Percentiles rank a stretch among this genome's conserved stretches.
These are phyloP conservation scores for Massariosphaeria phaeospora DNA, from an alignment of 495 filamentous ascomycete genomes.

Conservation along the genomic window DNA sequence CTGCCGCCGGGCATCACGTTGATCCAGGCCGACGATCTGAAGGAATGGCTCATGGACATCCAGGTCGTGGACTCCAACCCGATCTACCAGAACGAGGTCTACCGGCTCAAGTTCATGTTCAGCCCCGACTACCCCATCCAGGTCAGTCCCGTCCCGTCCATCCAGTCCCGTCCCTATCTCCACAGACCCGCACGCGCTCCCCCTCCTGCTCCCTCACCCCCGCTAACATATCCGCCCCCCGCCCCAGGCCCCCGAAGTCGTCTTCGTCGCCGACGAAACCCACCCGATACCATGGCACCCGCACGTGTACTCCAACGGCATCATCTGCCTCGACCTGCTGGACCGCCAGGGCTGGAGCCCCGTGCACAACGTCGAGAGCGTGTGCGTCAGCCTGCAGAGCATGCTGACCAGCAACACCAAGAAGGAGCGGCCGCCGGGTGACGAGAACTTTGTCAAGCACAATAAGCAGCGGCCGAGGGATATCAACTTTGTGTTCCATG, in stretches of 20 bases:
- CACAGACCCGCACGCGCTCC: neutral
- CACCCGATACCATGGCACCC: constrained; percentile 90
- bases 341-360: constrained; percentile 86
- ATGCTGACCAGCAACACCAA: constrained; percentile 94
- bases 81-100: constrained; percentile 73
- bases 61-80: constrained; percentile 86
- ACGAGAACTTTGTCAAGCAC: constrained; percentile 75
- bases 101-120: constrained; percentile 84
- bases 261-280: constrained; percentile 63
- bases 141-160: constrained; percentile 3
- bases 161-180: neutral
- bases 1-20: constrained; percentile 65
- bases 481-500: constrained; percentile 63
- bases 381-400: constrained; percentile 96
- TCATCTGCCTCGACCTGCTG: constrained; percentile 94
- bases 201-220: neutral
- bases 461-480: constrained; percentile 75
- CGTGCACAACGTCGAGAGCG: constrained; percentile 92
- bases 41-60: constrained; percentile 93
- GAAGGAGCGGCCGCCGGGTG: constrained; percentile 74
- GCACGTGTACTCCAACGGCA: constrained; percentile 96
- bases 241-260: constrained; percentile 85
- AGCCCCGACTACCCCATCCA: constrained; percentile 79
- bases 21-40: constrained; percentile 71
- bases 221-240: neutral